Evolutionary conservation across 2,329 filamentous ascomycete genomes (phyloP), one percentile per base, ranked within the genome.

Genomic region (Colletotrichum euphorbiae): DNA sequence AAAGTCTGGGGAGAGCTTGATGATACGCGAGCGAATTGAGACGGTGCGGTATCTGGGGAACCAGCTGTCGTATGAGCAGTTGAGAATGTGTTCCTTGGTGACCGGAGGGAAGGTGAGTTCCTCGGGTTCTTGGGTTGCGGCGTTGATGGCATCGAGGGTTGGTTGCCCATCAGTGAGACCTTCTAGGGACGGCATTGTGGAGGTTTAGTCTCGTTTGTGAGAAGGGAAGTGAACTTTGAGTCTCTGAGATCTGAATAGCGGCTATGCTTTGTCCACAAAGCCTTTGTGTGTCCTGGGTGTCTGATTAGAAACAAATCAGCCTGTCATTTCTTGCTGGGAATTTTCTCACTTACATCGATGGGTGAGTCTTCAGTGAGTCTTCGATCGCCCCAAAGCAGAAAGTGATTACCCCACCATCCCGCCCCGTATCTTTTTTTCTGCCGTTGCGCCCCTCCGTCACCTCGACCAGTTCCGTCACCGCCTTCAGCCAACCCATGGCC

Each of bases 51-150:
- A 93, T 85, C 87, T 90, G 54, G 92, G 89, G 75, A 97, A 93
- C 96, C 96, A 99, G 69, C 86, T 88, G 77, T 97, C 92, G 79
- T 97, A 98, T 46, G 96, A 97, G 81, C 95, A 99, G 80, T 98
- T 92, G 62, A 97, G 83, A 69, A 99, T 97, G 75, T 99, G 95
- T 52, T 91, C 88, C 76, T 90, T 92, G 36, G 90, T 93, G 65
- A 97, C 87, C 1, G 93, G 93, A 19, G 94, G 92, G 76, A 99
- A 98, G 19, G 88, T 88, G 17, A 93, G 82, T 66, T 72, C 64
- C 51, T 61, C 70, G 15, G 73, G 70, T 40, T 68, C 71, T 21
- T 58, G 62, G 9, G 56, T 67, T 11, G 59, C 50, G 43, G 52
- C 54, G 21, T 51, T 60, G 42, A 65, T 64, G 17, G 69, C 60